Evolutionary conservation across 257 asterid genomes (phyloP), one percentile per base, ranked within the genome.

Genomic region (Forsythia viridissima): DNA sequence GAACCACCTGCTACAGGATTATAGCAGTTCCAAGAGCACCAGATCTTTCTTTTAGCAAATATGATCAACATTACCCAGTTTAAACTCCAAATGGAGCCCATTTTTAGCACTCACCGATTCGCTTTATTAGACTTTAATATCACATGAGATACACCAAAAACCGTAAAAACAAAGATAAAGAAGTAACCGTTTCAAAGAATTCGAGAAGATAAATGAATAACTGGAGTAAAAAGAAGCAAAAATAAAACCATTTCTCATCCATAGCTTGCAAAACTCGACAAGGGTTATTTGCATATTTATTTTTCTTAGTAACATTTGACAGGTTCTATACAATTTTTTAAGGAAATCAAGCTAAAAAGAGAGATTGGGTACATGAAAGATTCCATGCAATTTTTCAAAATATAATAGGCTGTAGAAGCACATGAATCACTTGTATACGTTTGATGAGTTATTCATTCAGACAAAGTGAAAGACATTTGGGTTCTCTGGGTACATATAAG

Each of bases 141-240:
- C 68, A 66, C 2, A 61, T n/a, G 70, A 44, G 79, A 73, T 66
- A 59, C 38, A 12, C 69, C 46, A 21, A 55, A 80, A 67, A n/a
- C 30, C 10, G 30, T 16, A n/a, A 21, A 34, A 40, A 36, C 10
- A 11, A 6, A 80, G 40, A 55, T 57, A 72, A 67, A 74, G n/a
- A 18, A 74, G 76, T 36, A 74, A 63, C 61, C 5, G 34, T 10
- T 39, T 48, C 39, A 43, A 73, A 39, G 65, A 55, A 61, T 2
- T 57, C 30, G 20, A 57, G 30, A 20, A 55, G 63, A 52, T 18
- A 59, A 8, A 59, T 21, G 36, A 59, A 20, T 59, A 59, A 52
- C 63, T 52, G 63, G 63, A 52, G 21, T 18, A 52, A 20, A 52
- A 52, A 5, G 8, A 18, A 52, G 63, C 21, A 52, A 24, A 52